Evolutionary conservation across 352 stramenopile genomes (phyloP).

Genomic region (Phytophthora lateralis): DNA sequence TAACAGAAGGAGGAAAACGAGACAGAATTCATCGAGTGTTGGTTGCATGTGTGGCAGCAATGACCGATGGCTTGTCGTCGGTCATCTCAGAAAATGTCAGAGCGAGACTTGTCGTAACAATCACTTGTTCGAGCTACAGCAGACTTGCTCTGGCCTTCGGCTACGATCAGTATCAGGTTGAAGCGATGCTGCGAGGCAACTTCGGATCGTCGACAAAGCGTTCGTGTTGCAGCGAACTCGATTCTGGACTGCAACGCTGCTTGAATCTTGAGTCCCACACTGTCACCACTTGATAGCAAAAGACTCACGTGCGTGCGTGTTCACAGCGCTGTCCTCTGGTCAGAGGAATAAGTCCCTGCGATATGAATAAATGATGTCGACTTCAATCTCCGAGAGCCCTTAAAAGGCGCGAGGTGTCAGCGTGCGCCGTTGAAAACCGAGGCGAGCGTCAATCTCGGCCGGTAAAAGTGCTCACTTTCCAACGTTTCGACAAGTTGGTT

Average conservation of each 20-base stretch:
- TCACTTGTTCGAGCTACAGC: constrained; percentile 2
- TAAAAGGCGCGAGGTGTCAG: constrained; percentile 12
- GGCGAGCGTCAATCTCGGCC: constrained; percentile 3
- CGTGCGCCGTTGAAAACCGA: constrained; percentile 5
- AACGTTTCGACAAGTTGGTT: constrained; percentile 3
- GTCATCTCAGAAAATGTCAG: constrained; percentile 9
- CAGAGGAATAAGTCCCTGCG: constrained; percentile 18
- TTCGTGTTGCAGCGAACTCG: constrained; percentile 14
- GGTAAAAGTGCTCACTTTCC: constrained; percentile 6
- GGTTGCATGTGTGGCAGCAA: constrained; percentile 1
- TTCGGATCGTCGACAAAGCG: constrained; percentile 7
- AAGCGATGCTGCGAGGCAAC: constrained; percentile 3
- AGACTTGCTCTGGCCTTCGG: constrained; percentile 8
- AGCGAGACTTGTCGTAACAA: too few relatives aligned
- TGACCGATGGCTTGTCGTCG: background rate
- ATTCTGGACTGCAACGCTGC: constrained; percentile 7
- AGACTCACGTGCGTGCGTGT: constrained; percentile 20
- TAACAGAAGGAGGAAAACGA: constrained; percentile 29
- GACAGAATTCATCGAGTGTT: constrained; percentile 20
- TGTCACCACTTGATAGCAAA: constrained; percentile 6
- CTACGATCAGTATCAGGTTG: background rate
- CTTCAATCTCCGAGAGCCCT: background rate
- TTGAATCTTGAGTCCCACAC: background rate
- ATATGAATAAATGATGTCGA: constrained; percentile 21
- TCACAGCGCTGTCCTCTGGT: constrained; percentile 25